Evolutionary conservation across 176 grass and related monocot species (phyloP), one percentile per base, ranked within the genome.

Genomic region (Bonia amplexicaulis): DNA sequence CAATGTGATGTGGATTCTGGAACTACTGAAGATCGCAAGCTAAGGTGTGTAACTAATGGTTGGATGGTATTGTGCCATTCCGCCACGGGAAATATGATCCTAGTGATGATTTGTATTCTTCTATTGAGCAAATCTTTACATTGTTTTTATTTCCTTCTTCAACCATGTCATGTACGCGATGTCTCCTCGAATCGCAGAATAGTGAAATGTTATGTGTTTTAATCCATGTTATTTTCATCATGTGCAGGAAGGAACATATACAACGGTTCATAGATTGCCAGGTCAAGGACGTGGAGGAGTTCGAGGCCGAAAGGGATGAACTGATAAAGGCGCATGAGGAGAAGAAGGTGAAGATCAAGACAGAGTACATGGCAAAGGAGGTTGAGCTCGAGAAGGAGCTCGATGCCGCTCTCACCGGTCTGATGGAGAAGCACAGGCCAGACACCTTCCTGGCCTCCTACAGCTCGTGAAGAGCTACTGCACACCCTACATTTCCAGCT

Each of bases 391-490:
- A 90, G 89, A 63, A 73, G 82, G 74, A 90, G 75, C 76, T 93
- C 12, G 90, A 96, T 3, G 66, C 86, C 15, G 82, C 66, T 5
- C 84, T 92, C 10, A 89, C 86, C 6, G 10, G 46, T 17, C 74
- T 99, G 75, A 94, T 96, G 93, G 88, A 99, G 25, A 91, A 91
- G 61, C 90, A 87, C 53, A 87, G 90, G 83, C 91, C 88, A n/a
- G 80, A 83, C 54, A 87, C 51, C 75, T 94, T 98, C 81, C 74
- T 89, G 59, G 80, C 81, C 66, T 84, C 85, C 46, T 91, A 85
- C 49, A 84, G 40, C 79, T 57, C 79, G 7, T 90, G 66, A 89
- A 40, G 26, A 26, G 35, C 47, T 54, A 6, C 19, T 16, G 17
- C 65, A 31, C 14, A 58, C 47, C 1, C 2, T 54, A 20, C 17